Conservation (phyloP, 78 protist species). For the Dictyostelium intermedium region DNA sequence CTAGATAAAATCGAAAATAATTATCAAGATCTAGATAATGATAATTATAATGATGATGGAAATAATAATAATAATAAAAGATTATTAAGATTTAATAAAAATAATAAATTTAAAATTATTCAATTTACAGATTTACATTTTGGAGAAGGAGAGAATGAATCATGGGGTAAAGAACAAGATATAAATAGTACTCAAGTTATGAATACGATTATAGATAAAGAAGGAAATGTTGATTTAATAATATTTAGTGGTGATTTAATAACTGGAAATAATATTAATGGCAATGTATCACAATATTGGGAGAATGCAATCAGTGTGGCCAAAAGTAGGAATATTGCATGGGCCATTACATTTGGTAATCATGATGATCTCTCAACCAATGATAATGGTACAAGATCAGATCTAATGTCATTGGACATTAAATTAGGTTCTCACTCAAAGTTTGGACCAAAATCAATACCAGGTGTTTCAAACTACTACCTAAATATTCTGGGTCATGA, state of each 20-base stretch:
- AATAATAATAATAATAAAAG: not conserved
- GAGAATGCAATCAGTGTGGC: slow-evolving; percentile 12
- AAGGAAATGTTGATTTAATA: slow-evolving; percentile 34
- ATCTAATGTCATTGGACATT: slow-evolving; percentile 11
- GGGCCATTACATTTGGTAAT: slow-evolving; percentile 78
- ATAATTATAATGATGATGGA: not conserved
- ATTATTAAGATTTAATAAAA: slow-evolving; percentile 2
- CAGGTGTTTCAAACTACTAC: slow-evolving; percentile 63
- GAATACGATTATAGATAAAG: slow-evolving; percentile 33
- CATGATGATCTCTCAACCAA: slow-evolving; percentile 46
- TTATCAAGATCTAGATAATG: not conserved
- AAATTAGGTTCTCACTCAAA: slow-evolving; percentile 20
- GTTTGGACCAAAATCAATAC: slow-evolving; percentile 12
- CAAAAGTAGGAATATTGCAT: not conserved
- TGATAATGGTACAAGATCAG: slow-evolving; percentile 1
- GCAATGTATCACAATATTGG: slow-evolving; percentile 71
- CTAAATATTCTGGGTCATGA: slow-evolving; percentile 13
- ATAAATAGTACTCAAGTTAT: slow-evolving; percentile 8
- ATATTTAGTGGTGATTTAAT: slow-evolving; percentile 77
- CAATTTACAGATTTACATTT: slow-evolving; percentile 73
- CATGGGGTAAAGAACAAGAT: slow-evolving; percentile 75
- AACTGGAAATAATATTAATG: slow-evolving; percentile 70
- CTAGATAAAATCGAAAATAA: not conserved
- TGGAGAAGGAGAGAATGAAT: slow-evolving; percentile 57
- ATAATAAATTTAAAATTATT: slow-evolving; percentile 37